Evolutionary conservation across 768 basidiomycete genomes (phyloP).

Genomic region (Lyophyllum shimeji): DNA sequence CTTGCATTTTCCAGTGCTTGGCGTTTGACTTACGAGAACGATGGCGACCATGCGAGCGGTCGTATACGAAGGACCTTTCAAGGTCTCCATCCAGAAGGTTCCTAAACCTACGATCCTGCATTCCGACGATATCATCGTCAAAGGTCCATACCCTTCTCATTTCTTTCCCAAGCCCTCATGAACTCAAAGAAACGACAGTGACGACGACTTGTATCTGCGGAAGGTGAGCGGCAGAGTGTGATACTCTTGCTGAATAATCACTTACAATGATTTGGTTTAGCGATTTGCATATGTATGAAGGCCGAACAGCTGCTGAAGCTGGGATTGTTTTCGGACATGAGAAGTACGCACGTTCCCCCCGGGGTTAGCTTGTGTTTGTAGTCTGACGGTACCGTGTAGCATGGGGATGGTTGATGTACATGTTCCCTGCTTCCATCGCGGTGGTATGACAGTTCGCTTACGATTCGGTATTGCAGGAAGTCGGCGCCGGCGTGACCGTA

Average conservation of each 20-base stretch:
- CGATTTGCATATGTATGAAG: conserved; percentile 59
- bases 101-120: conserved; percentile 46
- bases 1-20: neutral
- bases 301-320: conserved; percentile 47
- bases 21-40: neutral
- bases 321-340: conserved; percentile 57
- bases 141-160: conserved; percentile 24
- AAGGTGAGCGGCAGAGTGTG: conserved; percentile 28
- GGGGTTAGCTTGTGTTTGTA: neutral
- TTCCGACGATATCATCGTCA: conserved; percentile 54
- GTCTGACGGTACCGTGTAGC: conserved; percentile 18
- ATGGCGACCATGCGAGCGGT: conserved; percentile 46
- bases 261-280: conserved; percentile 24
- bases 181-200: conserved; percentile 24
- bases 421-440: neutral
- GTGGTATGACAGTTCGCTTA: no score
- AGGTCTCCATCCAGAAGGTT: conserved; percentile 46
- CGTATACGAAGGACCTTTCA: conserved; percentile 52
- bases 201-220: conserved; percentile 54
- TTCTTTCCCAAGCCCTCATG: no score
- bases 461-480: conserved; percentile 29
- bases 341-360: conserved; percentile 32
- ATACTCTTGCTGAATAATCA: neutral
- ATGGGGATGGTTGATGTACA: conserved; percentile 52
- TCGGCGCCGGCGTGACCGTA: conserved; percentile 44